phyloP scores from a whole-genome alignment of 805 yeast species.

The Ogataea nitratoaversa region DNA sequence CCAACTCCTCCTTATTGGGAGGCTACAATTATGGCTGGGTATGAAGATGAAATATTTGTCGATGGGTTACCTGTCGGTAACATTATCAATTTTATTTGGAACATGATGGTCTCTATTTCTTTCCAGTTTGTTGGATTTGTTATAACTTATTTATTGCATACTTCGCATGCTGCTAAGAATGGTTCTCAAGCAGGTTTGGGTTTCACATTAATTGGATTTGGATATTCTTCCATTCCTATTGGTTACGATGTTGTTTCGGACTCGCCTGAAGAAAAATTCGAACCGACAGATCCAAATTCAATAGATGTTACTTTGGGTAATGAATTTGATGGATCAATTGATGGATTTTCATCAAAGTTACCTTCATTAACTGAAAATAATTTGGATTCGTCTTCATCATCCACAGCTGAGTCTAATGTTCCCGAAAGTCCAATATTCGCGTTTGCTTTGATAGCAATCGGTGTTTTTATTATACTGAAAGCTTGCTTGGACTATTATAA shows the following conservation, averaged over 20 bases:
- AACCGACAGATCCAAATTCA: constrained; percentile 56
- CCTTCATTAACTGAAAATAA: constrained; percentile 8
- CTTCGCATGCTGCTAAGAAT: constrained; percentile 95
- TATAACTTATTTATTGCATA: constrained; percentile 83
- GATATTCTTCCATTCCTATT: constrained; percentile 50
- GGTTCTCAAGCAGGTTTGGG: constrained; percentile 95
- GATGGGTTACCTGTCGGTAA: constrained; percentile 96
- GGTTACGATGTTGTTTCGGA: constrained; percentile 23
- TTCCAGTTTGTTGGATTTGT: constrained; percentile 94
- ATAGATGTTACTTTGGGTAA: constrained; percentile 37
- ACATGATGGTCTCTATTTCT: constrained; percentile 78
- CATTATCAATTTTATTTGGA: constrained; percentile 86
- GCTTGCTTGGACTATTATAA: constrained; percentile 68
- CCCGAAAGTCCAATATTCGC: constrained; percentile 51
- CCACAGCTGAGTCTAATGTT: constrained; percentile 8
- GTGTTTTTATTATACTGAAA: constrained; percentile 59
- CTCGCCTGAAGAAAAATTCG: constrained; percentile 34
- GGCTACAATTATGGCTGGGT: constrained; percentile 74
- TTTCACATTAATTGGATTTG: constrained; percentile 71
- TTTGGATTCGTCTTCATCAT: constrained; percentile 7
- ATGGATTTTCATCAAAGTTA: constrained; percentile 24
- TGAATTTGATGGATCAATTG: constrained; percentile 23
- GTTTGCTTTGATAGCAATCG: constrained; percentile 60
- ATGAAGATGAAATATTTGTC: constrained; percentile 84
- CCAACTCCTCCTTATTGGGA: constrained; percentile 98